Percentiles rank a stretch among this genome's conserved stretches.
Conservation (phyloP, 257 asterid genomes). For the Lavandula angustifolia region DNA sequence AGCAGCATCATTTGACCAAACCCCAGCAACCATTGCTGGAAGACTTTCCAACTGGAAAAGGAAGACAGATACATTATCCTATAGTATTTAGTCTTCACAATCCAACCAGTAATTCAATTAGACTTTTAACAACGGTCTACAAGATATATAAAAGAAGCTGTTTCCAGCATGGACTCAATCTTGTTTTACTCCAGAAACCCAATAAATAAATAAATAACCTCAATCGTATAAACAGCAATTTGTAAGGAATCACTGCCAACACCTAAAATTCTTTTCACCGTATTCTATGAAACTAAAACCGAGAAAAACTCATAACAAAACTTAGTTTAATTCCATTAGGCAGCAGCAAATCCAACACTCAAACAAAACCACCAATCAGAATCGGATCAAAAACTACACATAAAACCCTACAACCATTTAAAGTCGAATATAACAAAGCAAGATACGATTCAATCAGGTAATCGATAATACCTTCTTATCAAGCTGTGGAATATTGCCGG, state of each 20-base stretch:
- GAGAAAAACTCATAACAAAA: background rate
- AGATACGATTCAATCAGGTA: background rate
- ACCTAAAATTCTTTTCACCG: background rate
- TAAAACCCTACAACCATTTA: conserved; percentile 5
- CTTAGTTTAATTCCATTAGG: background rate
- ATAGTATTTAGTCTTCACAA: conserved; percentile 4
- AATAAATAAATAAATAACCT: too few species aligned
- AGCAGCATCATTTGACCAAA: conserved; percentile 66
- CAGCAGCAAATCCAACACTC: conserved; percentile 13
- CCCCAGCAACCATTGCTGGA: conserved; percentile 72
- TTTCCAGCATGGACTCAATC: background rate
- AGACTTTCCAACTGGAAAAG: conserved; percentile 74
- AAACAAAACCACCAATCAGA: conserved; percentile 13
- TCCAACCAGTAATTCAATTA: conserved; percentile 7
- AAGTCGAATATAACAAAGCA: background rate
- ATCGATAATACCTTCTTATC: conserved; percentile 63
- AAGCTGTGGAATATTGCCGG: conserved; percentile 52
- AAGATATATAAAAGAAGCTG: background rate
- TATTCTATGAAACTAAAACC: background rate
- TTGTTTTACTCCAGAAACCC: background rate
- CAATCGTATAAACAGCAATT: background rate
- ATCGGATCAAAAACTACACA: conserved; percentile 29
- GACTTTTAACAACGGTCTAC: background rate
- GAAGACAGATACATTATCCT: background rate
- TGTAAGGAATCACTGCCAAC: background rate